Evolutionary conservation across 179 eudicot species (phyloP).

Genomic region (Spinacia oleracea): DNA sequence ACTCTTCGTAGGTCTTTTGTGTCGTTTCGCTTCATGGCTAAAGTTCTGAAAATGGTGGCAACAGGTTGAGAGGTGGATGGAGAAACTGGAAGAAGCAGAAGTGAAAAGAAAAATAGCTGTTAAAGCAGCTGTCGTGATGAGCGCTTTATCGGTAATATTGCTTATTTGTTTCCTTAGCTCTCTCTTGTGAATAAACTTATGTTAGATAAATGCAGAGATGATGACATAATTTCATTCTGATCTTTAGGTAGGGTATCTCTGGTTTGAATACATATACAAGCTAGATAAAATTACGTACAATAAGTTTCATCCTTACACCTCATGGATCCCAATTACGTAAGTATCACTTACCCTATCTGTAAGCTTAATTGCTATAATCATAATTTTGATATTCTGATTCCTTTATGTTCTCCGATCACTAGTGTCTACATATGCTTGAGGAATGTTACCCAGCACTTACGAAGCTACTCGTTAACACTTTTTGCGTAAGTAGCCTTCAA

Average conservation of each 20-base stretch:
- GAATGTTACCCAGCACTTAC: conserved; percentile 79
- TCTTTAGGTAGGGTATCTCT: conserved; percentile 74
- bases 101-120: conserved; percentile 54
- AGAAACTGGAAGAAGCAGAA: conserved; percentile 87
- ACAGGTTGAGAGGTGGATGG: conserved; percentile 98
- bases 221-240: conserved; percentile 15
- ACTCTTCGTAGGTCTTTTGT: neutral
- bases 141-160: conserved; percentile 54
- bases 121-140: conserved; percentile 50
- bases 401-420: conserved; percentile 29
- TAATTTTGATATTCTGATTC: conserved; percentile 1
- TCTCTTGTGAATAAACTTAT: conserved; percentile 8
- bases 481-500: conserved; percentile 72
- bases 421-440: conserved; percentile 94
- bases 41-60: conserved; percentile 13
- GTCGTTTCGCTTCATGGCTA: conserved; percentile 2
- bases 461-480: conserved; percentile 79
- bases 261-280: conserved; percentile 88
- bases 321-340: conserved; percentile 98
- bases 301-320: conserved; percentile 91
- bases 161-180: neutral
- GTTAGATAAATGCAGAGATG: conserved; percentile 17
- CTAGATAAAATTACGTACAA: conserved; percentile 84
- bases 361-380: conserved; percentile 1
- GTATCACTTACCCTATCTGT: conserved; percentile 23